Percentiles rank a stretch among this genome's conserved stretches.
Evolutionary conservation across 2,329 filamentous ascomycete species (phyloP).

Genomic region (Pleochaeta shiraiana): DNA sequence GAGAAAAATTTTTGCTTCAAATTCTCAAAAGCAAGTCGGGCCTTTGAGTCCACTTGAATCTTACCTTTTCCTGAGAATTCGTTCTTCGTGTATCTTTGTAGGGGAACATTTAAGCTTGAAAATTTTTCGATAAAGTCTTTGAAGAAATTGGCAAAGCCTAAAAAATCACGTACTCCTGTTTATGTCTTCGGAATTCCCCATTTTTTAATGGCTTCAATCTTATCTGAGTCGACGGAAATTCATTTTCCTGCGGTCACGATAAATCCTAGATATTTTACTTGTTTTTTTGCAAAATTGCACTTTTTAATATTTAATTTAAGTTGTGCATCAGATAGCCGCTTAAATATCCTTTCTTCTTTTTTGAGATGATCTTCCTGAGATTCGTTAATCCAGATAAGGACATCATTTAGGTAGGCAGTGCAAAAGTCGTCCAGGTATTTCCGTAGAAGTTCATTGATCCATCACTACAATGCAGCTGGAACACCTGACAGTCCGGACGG

Average conservation of each 20-base stretch:
- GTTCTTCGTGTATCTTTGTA: background rate
- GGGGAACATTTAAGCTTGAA: background rate
- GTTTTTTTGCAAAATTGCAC: background rate
- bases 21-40: no score
- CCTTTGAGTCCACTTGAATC: no score
- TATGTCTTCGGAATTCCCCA: background rate
- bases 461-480: background rate
- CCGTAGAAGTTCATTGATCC: background rate
- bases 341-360: background rate
- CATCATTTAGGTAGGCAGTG: background rate
- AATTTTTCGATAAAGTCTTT: background rate
- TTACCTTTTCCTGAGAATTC: no score
- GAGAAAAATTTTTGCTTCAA: background rate
- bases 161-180: background rate
- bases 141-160: background rate
- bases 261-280: conserved; percentile 1
- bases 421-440: background rate
- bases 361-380: background rate
- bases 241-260: background rate
- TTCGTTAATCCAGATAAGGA: background rate
- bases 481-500: background rate
- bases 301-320: background rate
- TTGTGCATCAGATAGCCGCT: background rate
- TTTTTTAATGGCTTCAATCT: background rate
- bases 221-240: background rate